phyloP scores from a whole-genome alignment of 2,329 filamentous ascomycete genomes.

The Aspergillus versicolor region DNA sequence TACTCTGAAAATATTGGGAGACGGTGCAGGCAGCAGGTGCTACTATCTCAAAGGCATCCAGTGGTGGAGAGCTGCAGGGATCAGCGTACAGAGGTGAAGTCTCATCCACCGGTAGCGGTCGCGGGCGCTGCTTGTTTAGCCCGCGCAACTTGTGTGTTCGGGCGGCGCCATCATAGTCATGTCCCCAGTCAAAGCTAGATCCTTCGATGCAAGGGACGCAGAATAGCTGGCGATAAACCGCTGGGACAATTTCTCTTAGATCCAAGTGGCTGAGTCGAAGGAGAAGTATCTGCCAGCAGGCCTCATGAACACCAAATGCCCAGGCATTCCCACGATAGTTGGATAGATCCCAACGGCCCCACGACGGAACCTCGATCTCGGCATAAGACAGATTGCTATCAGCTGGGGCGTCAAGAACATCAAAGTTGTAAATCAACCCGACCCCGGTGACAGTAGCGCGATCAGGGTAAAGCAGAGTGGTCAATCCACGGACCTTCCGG shows the following conservation, averaged over 20 bases:
- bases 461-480: slow-evolving; percentile 1
- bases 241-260: neutral
- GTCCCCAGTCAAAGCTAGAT: slow-evolving; percentile 14
- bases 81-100: slow-evolving; percentile 6
- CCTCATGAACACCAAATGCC: slow-evolving; percentile 10
- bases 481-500: slow-evolving; percentile 10
- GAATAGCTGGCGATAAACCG: slow-evolving; percentile 13
- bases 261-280: neutral
- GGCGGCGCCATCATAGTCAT: slow-evolving; percentile 15
- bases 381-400: slow-evolving; percentile 2
- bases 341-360: neutral
- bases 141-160: neutral
- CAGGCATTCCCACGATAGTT: neutral
- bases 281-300: slow-evolving; percentile 17
- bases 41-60: neutral
- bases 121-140: neutral
- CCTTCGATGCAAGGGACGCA: slow-evolving; percentile 2
- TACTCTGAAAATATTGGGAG: neutral
- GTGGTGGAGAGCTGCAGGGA: slow-evolving; percentile 7
- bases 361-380: neutral
- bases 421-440: neutral
- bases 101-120: neutral
- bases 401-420: neutral
- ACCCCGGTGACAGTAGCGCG: slow-evolving; percentile 3
- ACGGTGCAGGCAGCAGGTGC: neutral